Conservation (phyloP, 768 basidiomycete species). For the Cystobasidium onofrii region DNA sequence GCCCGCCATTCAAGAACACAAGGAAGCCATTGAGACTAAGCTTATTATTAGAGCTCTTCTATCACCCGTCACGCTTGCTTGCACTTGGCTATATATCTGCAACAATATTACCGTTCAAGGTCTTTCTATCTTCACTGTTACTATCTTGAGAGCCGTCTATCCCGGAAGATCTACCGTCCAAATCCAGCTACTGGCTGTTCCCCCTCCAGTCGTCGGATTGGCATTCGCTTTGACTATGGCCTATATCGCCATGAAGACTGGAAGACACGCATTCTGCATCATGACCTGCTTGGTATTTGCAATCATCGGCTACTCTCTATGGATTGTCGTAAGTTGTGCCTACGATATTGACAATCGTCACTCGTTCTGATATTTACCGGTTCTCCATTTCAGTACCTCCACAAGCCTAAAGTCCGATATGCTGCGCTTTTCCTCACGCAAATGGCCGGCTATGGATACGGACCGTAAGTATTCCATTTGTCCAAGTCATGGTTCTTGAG, state of each 20-base stretch:
- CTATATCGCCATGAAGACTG: constrained; percentile 60
- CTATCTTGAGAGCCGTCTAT: constrained; percentile 23
- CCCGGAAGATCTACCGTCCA: constrained; percentile 3
- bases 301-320: constrained; percentile 28
- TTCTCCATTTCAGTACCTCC: constrained; percentile 23
- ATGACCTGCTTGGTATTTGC: constrained; percentile 33
- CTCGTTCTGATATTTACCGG: too few species aligned
- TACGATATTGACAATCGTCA: too few species aligned
- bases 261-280: constrained; percentile 52
- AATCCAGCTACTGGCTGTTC: constrained; percentile 50
- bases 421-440: constrained; percentile 39
- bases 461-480: neutral
- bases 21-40: constrained; percentile 25
- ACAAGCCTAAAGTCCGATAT: constrained; percentile 30
- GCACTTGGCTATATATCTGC: constrained; percentile 31
- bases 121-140: constrained; percentile 24
- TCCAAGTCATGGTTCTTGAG: neutral
- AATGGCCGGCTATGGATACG: constrained; percentile 23
- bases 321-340: constrained; percentile 4
- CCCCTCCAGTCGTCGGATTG: constrained; percentile 67
- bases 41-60: constrained; percentile 15
- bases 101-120: constrained; percentile 33
- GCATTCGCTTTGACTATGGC: constrained; percentile 57
- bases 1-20: constrained; percentile 26
- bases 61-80: constrained; percentile 12